phyloP scores from a whole-genome alignment of 2,329 filamentous ascomycete genomes.

The Mycocentrospora acerina region DNA sequence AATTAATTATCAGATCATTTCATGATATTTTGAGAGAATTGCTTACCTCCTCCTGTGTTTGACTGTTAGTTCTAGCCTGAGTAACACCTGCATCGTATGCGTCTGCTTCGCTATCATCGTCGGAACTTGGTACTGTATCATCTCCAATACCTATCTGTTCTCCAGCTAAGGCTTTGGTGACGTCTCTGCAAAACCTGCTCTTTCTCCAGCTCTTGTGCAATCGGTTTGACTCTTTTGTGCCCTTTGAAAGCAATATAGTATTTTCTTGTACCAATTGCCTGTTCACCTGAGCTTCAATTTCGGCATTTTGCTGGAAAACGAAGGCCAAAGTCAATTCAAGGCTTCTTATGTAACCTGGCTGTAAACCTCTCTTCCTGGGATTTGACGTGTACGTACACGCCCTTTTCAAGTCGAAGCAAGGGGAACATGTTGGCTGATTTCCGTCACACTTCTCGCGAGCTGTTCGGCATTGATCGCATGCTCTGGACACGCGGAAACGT shows the following conservation, averaged over 20 bases:
- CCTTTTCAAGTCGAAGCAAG: constrained; percentile 63
- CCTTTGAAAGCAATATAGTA: constrained; percentile 53
- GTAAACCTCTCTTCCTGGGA: constrained; percentile 74
- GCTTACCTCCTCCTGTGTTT: constrained; percentile 11
- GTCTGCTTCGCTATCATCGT: constrained; percentile 27
- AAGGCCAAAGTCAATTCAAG: constrained; percentile 63
- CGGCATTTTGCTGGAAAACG: constrained; percentile 51
- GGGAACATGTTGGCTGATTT: constrained; percentile 64
- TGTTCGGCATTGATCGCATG: constrained; percentile 67
- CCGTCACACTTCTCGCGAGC: constrained; percentile 74
- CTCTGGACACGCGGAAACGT: constrained; percentile 65
- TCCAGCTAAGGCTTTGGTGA: constrained; percentile 61
- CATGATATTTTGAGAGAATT: not conserved
- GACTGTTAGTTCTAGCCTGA: constrained; percentile 3
- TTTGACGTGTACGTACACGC: constrained; percentile 70
- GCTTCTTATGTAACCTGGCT: constrained; percentile 55
- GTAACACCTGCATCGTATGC: constrained; percentile 11
- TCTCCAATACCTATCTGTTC: constrained; percentile 15
- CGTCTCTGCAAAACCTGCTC: constrained; percentile 61
- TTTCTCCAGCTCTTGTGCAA: constrained; percentile 64
- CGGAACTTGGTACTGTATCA: constrained; percentile 17
- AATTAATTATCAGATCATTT: not conserved
- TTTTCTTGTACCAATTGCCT: constrained; percentile 53
- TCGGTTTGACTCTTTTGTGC: constrained; percentile 54
- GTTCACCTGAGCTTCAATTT: constrained; percentile 59